Conservation (phyloP, 495 filamentous ascomycete species). For the Trypethelium eluteriae region DNA sequence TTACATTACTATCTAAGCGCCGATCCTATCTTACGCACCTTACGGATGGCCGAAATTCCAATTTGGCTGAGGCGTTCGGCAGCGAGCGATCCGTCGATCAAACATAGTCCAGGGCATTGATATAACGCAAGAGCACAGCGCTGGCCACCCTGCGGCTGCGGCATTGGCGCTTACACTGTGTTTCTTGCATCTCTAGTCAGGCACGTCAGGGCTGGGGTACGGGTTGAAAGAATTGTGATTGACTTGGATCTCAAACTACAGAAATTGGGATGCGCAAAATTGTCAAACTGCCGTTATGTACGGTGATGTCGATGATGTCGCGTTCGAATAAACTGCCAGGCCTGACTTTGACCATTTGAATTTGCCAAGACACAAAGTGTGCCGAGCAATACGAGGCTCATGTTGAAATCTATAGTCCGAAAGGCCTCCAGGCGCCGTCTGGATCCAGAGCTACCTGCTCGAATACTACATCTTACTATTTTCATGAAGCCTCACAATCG, state of each 20-base stretch:
- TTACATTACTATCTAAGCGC: background rate
- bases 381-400: too few relatives aligned
- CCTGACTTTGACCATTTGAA: too few relatives aligned
- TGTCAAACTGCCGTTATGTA: background rate
- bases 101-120: background rate
- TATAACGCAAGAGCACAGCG: background rate
- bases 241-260: background rate
- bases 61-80: slow-evolving; percentile 3
- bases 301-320: too few relatives aligned
- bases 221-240: background rate
- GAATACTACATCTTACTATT: too few relatives aligned
- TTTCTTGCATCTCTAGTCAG: background rate
- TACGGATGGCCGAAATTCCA: background rate
- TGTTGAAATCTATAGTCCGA: background rate
- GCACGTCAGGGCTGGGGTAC: background rate
- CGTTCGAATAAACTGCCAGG: too few relatives aligned
- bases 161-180: background rate
- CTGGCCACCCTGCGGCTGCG: too few relatives aligned
- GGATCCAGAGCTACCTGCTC: too few relatives aligned
- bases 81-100: slow-evolving; percentile 8
- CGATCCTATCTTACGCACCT: background rate
- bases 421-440: background rate
- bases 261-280: background rate
- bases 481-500: background rate
- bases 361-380: too few relatives aligned